Evolutionary conservation across 306 rosid genomes (phyloP), one percentile per base, ranked within the genome.

Genomic region (Acmispon strigosus): DNA sequence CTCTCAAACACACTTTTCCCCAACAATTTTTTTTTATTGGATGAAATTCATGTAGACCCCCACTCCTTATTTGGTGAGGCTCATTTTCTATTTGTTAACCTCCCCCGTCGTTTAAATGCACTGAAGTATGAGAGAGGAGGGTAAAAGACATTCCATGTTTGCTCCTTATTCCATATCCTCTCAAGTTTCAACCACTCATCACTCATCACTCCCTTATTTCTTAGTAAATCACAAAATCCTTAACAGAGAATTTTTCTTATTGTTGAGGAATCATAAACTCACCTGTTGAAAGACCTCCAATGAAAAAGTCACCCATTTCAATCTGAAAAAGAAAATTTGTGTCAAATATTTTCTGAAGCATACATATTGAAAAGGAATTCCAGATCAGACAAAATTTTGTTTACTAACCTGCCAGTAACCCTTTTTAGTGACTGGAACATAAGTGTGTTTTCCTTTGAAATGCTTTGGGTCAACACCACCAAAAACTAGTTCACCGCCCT

Each of bases 401-500:
- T 47, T 52, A 41, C 82, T 50, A 32, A 89, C 98, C 88, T 92
- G 98, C 98, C 98, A 92, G 81, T 92, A 89, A 39, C 98, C 98
- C 73, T 87, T 87, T 82, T 41, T 51, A 54, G 96, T 87, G 49
- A 92, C 70, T 18, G 98, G 98, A 78, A 86, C 84, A 43, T 89
- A 92, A 54, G 86, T 87, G 73, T 92, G 98, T 22, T 78, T 45
- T 78, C 98, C 98, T 76, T 83, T 89, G 48, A 78, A 92, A 72
- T 92, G 98, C 51, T 78, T 84, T 8, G 78, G 66, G 75, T 92
- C 89, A 49, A 87, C 85, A 27, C 98, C 96, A 32, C 98, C 98
- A 36, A 92, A 86, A 68, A 92, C 66, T 69, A 92, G 2, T 70
- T 92, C 96, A 54, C 98, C 98, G 36, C 98, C 98, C 45, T 83